A percentile compares a stretch with the other conserved stretches of the same genome.
Conservation (phyloP, 768 basidiomycete genomes). For the Royoungia palumana region DNA sequence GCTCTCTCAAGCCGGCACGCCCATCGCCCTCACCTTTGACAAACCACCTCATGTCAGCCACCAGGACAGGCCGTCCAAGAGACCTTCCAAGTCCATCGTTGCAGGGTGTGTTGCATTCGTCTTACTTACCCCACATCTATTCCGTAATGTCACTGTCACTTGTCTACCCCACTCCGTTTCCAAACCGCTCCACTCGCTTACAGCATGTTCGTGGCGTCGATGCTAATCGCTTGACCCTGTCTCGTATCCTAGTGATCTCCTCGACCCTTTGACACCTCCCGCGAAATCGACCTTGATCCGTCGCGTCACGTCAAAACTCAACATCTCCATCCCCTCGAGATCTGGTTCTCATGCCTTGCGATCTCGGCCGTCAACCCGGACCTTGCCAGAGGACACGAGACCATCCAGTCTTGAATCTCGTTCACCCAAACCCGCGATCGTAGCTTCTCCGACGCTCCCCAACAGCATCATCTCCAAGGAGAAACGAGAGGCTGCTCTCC, state of each 20-base stretch:
- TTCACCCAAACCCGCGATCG: not conserved
- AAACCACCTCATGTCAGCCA: not conserved
- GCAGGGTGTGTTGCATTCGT: slow-evolving; percentile 7
- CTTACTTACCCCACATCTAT: slow-evolving; percentile 1
- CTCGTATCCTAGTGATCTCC: not conserved
- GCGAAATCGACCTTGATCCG: slow-evolving; percentile 25
- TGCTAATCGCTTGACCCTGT: not conserved
- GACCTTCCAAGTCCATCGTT: not conserved
- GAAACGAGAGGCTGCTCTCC: slow-evolving; percentile 49
- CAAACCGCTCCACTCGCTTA: too few species aligned
- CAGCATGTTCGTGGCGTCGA: too few species aligned
- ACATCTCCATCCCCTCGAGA: slow-evolving; percentile 19
- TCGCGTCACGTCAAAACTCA: slow-evolving; percentile 29
- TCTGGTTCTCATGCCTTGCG: slow-evolving; percentile 3
- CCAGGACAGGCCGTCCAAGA: slow-evolving; percentile 2
- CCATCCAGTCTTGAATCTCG: slow-evolving; percentile 1
- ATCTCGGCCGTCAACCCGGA: slow-evolving; percentile 14
- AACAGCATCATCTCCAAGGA: slow-evolving; percentile 22
- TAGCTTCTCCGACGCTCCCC: slow-evolving; percentile 17
- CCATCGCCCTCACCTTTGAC: not conserved
- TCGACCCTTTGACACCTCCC: not conserved
- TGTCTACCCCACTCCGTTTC: too few species aligned
- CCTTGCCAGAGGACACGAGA: slow-evolving; percentile 1
- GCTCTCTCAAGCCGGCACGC: not conserved
- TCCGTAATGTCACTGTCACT: not conserved